These are phyloP conservation scores for Blastobotrys ciferrii DNA, from an alignment of 1,139 yeast genomes.

Conservation along the genomic window DNA sequence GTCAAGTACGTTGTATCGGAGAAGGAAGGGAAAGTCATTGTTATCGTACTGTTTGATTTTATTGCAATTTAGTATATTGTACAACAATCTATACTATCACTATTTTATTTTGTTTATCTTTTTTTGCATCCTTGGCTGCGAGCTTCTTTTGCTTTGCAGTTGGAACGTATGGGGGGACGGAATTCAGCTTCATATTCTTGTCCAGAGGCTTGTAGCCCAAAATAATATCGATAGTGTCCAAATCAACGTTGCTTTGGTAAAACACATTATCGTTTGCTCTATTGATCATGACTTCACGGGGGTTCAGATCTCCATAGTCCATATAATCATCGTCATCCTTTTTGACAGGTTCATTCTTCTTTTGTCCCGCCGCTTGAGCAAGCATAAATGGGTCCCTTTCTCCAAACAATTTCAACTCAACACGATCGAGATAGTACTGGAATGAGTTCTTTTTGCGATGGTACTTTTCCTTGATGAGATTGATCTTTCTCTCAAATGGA, in stretches of 20 bases:
- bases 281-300: not conserved
- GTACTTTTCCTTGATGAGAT: not conserved
- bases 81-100: not conserved
- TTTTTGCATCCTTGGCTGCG: not conserved
- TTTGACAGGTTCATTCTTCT: not conserved
- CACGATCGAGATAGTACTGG: not conserved
- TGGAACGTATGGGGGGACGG: not conserved
- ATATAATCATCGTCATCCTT: not conserved
- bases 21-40: too few species aligned
- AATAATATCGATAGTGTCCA: not conserved
- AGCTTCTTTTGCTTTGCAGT: not conserved
- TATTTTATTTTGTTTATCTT: not conserved
- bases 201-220: not conserved
- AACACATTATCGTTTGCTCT: not conserved
- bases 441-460: not conserved
- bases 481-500: not conserved
- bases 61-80: not conserved
- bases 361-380: not conserved
- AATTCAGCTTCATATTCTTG: not conserved
- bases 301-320: not conserved
- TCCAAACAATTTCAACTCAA: not conserved
- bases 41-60: too few species aligned
- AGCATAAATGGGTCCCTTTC: not conserved
- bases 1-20: too few species aligned
- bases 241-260: slow-evolving; percentile 1